Evolutionary conservation across 805 yeast genomes (phyloP).

Genomic region (Schwanniomyces occidentalis): DNA sequence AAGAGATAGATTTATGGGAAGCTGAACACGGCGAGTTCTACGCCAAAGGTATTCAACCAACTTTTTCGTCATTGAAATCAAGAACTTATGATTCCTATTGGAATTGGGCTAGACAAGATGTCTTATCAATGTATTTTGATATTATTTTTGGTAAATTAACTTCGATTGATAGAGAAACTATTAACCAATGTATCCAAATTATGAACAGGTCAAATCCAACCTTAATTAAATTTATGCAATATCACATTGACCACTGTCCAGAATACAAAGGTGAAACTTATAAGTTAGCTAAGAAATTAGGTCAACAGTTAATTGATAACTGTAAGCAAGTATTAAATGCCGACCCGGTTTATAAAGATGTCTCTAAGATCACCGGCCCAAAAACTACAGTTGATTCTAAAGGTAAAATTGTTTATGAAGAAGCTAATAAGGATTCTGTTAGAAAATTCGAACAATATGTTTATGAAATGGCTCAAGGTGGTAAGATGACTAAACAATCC

Average conservation of each 20-base stretch:
- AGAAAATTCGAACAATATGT: slow-evolving; percentile 96
- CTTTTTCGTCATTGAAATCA: slow-evolving; percentile 89
- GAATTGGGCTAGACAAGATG: slow-evolving; percentile 99
- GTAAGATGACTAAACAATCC: slow-evolving; percentile 65
- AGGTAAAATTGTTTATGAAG: slow-evolving; percentile 84
- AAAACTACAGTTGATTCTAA: slow-evolving; percentile 82
- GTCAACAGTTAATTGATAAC: slow-evolving; percentile 92
- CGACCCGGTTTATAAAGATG: slow-evolving; percentile 95
- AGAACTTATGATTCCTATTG: slow-evolving; percentile 96
- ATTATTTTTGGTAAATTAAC: slow-evolving; percentile 91
- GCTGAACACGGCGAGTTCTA: slow-evolving; percentile 86
- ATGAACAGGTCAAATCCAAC: slow-evolving; percentile 97
- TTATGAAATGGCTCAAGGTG: slow-evolving; percentile 94
- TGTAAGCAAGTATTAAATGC: slow-evolving; percentile 80
- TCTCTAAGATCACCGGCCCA: slow-evolving; percentile 92
- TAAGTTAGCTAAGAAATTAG: slow-evolving; percentile 83
- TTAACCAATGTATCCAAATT: slow-evolving; percentile 92
- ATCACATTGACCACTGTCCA: slow-evolving; percentile 79
- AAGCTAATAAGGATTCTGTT: slow-evolving; percentile 84
- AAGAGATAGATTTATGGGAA: slow-evolving; percentile 89
- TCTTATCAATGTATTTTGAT: slow-evolving; percentile 89
- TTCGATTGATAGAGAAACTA: slow-evolving; percentile 92
- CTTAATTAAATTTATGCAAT: slow-evolving; percentile 94
- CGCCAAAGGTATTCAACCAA: slow-evolving; percentile 87
- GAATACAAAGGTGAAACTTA: slow-evolving; percentile 87